phyloP scores from a whole-genome alignment of 2,329 filamentous ascomycete genomes.

The Lachnum nothofagi region DNA sequence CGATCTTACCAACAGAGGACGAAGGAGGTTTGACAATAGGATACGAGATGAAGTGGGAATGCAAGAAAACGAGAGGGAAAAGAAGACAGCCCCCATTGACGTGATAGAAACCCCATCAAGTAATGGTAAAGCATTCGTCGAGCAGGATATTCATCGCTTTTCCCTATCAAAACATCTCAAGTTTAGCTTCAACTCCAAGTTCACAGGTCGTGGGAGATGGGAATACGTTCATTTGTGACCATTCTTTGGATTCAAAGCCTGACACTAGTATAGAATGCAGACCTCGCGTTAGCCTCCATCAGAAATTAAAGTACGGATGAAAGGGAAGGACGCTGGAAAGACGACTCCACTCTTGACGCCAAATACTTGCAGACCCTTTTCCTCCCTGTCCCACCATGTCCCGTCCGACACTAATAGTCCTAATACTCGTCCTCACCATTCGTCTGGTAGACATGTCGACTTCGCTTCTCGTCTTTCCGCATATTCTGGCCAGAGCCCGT shows the following conservation, averaged over 20 bases:
- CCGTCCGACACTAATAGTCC: slow-evolving; percentile 1
- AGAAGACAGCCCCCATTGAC: too few relatives aligned
- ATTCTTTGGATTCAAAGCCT: slow-evolving; percentile 1
- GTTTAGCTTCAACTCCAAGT: slow-evolving; percentile 1
- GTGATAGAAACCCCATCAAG: too few relatives aligned
- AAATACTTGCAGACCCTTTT: slow-evolving; percentile 36
- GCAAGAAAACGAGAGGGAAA: too few relatives aligned
- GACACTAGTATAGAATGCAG: slow-evolving; percentile 17
- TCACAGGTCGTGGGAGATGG: not conserved
- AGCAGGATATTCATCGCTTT: too few relatives aligned
- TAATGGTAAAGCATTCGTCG: too few relatives aligned
- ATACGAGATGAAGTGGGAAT: too few relatives aligned
- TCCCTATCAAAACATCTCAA: not conserved
- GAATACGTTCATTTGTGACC: slow-evolving; percentile 18
- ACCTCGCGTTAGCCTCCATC: slow-evolving; percentile 41
- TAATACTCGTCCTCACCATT: slow-evolving; percentile 61
- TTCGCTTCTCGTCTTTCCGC: slow-evolving; percentile 82
- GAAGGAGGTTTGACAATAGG: too few relatives aligned
- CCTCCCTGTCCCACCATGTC: too few relatives aligned
- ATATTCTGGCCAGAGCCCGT: slow-evolving; percentile 92
- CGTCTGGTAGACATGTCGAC: slow-evolving; percentile 78
- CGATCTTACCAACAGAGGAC: too few relatives aligned
- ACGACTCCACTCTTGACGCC: slow-evolving; percentile 30
- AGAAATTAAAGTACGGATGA: slow-evolving; percentile 17
- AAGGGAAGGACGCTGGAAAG: slow-evolving; percentile 13